phyloP scores from a whole-genome alignment of 2,329 filamentous ascomycete species.

The Phaeosphaeriaceae sp. region DNA sequence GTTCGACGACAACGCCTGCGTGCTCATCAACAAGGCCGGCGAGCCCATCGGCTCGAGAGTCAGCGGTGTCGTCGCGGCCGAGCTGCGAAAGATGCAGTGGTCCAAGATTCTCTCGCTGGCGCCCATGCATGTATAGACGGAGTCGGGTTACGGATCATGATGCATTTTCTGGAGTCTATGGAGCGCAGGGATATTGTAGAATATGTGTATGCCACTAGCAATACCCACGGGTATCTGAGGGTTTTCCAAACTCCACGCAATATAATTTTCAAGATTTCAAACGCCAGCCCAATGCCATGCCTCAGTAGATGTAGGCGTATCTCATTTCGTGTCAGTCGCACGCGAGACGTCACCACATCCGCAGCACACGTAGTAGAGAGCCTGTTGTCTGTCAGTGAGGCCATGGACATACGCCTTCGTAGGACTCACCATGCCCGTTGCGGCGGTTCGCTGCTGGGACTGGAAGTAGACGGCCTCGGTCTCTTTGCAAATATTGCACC shows the following conservation, averaged over 20 bases:
- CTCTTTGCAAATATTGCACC: constrained; percentile 84
- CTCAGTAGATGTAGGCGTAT: constrained; percentile 13
- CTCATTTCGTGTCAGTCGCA: constrained; percentile 17
- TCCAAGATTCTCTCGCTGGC: constrained; percentile 97
- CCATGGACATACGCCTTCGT: neutral
- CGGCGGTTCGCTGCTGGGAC: constrained; percentile 93
- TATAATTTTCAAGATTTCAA: constrained; percentile 25
- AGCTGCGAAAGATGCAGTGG: constrained; percentile 93
- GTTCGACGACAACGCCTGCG: constrained; percentile 98
- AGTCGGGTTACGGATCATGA: constrained; percentile 5
- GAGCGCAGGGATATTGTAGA: constrained; percentile 28
- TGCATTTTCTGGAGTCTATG: constrained; percentile 32
- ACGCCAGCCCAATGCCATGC: constrained; percentile 42
- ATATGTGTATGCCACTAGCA: constrained; percentile 39
- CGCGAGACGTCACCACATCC: constrained; percentile 87
- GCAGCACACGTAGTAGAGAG: constrained; percentile 77
- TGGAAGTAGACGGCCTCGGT: constrained; percentile 98
- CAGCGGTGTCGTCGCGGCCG: constrained; percentile 81
- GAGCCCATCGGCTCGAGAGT: constrained; percentile 88
- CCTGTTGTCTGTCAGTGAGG: constrained; percentile 44
- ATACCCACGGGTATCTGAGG: constrained; percentile 47
- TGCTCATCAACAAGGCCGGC: constrained; percentile 94
- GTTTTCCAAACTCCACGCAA: constrained; percentile 37
- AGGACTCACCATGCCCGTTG: constrained; percentile 90
- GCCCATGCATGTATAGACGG: constrained; percentile 73